phyloP scores from a whole-genome alignment of 805 yeast genomes.

The Lipomyces lipofer region DNA sequence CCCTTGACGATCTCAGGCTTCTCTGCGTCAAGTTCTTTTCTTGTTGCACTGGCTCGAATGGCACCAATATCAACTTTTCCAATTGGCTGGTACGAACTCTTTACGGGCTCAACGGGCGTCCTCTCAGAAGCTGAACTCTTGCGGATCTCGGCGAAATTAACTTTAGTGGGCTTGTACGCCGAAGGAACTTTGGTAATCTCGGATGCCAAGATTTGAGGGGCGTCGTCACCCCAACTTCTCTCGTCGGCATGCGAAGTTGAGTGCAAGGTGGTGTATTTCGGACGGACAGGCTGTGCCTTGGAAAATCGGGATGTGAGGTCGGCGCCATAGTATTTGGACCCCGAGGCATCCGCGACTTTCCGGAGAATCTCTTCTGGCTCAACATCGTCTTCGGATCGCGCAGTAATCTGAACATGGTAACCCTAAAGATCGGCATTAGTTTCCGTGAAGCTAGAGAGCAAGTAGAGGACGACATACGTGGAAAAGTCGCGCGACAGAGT shows the following conservation, averaged over 20 bases:
- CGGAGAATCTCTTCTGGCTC: constrained; percentile 72
- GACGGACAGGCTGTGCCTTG: constrained; percentile 39
- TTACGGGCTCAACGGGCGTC: constrained; percentile 37
- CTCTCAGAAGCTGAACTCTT: constrained; percentile 32
- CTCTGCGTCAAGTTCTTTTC: constrained; percentile 21
- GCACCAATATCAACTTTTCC: constrained; percentile 59
- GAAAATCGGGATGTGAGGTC: constrained; percentile 24
- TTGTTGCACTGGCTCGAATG: constrained; percentile 40
- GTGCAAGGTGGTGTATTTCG: constrained; percentile 38
- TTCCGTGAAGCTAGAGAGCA: constrained; percentile 33
- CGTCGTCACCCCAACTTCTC: constrained; percentile 75
- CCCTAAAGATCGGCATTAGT: constrained; percentile 45
- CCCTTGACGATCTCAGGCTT: constrained; percentile 42
- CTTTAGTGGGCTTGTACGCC: constrained; percentile 41
- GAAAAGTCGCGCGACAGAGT: constrained; percentile 43
- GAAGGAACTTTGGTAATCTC: constrained; percentile 50
- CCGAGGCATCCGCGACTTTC: constrained; percentile 86
- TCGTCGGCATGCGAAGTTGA: constrained; percentile 40
- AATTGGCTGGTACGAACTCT: constrained; percentile 59
- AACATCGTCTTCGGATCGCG: constrained; percentile 90
- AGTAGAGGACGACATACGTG: constrained; percentile 25
- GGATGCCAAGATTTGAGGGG: constrained; percentile 39
- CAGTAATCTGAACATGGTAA: constrained; percentile 94
- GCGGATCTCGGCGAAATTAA: constrained; percentile 39
- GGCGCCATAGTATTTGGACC: constrained; percentile 80